Conservation (phyloP, 129 eudicot species). For the Deinandra increscens region DNA sequence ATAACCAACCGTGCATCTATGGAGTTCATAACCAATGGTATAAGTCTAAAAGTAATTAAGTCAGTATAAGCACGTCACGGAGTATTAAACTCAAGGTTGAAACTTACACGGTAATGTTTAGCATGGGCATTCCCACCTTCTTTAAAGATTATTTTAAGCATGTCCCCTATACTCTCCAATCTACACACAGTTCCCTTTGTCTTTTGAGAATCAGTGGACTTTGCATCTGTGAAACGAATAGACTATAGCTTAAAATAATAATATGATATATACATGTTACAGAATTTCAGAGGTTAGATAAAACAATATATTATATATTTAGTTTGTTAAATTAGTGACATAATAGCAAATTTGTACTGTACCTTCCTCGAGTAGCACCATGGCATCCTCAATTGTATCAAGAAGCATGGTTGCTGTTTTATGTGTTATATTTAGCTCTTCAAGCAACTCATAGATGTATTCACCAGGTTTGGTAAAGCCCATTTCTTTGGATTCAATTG, state of each 20-base stretch:
- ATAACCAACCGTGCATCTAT: conserved; percentile 13
- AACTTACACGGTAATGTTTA: conserved; percentile 77
- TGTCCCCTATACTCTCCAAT: conserved; percentile 79
- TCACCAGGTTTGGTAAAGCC: conserved; percentile 94
- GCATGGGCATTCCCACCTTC: conserved; percentile 72
- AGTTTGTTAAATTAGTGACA: background rate
- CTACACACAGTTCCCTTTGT: conserved; percentile 62
- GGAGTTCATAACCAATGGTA: conserved; percentile 13
- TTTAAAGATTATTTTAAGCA: conserved; percentile 66
- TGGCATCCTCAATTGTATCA: conserved; percentile 71
- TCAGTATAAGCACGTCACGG: conserved; percentile 3
- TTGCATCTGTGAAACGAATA: conserved; percentile 44
- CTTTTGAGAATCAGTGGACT: conserved; percentile 45
- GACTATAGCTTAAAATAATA: conserved; percentile 16
- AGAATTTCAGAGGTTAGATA: background rate
- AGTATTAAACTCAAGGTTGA: conserved; percentile 2
- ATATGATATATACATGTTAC: conserved; percentile 9
- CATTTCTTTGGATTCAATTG: conserved; percentile 74
- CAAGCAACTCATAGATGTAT: conserved; percentile 82
- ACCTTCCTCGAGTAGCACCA: conserved; percentile 91
- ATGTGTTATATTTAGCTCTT: conserved; percentile 61
- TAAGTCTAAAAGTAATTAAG: conserved; percentile 1
- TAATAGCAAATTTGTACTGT: background rate
- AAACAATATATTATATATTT: background rate
- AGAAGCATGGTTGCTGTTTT: conserved; percentile 68